Base-by-base conservation (phyloP, 2,329 filamentous ascomycete genomes). In the Aspergillus sp. region DNA sequence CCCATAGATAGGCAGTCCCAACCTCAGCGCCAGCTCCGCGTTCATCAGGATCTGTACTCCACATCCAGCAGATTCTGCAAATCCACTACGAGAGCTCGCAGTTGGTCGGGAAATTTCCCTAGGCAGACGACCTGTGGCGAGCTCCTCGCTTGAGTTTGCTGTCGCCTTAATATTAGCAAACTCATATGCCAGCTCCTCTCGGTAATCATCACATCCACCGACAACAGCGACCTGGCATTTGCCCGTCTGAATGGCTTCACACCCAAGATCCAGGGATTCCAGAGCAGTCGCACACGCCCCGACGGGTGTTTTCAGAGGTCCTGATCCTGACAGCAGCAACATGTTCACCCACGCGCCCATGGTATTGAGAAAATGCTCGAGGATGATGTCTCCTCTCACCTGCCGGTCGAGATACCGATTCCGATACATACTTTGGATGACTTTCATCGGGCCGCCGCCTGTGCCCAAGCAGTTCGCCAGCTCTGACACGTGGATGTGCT, bases 341-440 rank as follows among this genome's bases (percentile, higher is more conserved):
- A 97, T 97, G 80, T 97, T 97, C 52, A 97, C 91, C 93, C 93
- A 97, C n/a, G 93, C 93, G 62, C 89, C 87, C 91, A 97, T 97
- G 50, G 93, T 97, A 81, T 97, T 97, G 83, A 97, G 96, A 80
- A 97, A 97, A 14, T 94, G 96, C 76, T 97, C 93, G 70, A 97
- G 92, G 2, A 97, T 84, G 70, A 97, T 96, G 68, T 97, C 93
- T 74, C 70, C 55, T 38, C 53, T 49, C 13, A 59, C 32, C 31
- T 51, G 53, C 9, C 57, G 57, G 77, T 97, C 93, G 59, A 96
- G 82, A 84, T 87, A 97, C 51, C 93, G 88, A 73, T 96, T 92
- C 73, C 91, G 93, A 81, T 97, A 96, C 91, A 97, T 97, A 64
- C 90, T 91, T 65, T 90, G 87, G 58, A 97, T 83, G 64, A 92